Evolutionary conservation across 2,329 filamentous ascomycete genomes (phyloP), one percentile per base, ranked within the genome.

Genomic region (Berkeleyomyces basicola): DNA sequence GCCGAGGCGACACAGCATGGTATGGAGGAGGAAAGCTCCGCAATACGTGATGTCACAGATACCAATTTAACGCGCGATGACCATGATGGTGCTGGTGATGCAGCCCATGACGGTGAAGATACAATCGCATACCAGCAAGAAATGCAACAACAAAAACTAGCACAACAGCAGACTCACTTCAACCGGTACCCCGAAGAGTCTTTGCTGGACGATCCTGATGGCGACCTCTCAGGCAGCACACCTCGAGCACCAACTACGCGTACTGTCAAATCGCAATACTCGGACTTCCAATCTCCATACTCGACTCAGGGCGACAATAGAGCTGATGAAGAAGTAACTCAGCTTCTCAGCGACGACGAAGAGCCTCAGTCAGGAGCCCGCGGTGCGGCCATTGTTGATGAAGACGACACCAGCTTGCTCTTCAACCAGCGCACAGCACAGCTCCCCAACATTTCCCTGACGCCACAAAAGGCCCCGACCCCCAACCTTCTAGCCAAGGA

Each of bases 211-310:
- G 86, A 84, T 63, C 79, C 74, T 47, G 61, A 65, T 33, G 61
- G 58, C 31, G 78, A 80, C 64, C 71, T 87, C 49, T 79, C 80
- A 14, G 82, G 83, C 65, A 88, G 86, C 71, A 91, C 88, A 5
- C 88, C 83, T 53, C 80, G 82, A 7, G 58, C 44, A 7, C 73
- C 77, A 23, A 78, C 77, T 11, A 82, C 77, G 67, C 77, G 76
- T n/a, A 67, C 72, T 55, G 73, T 74, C 40, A 78, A 46, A 46
- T 40, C 77, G 59, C 81, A 87, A 70, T 84, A 85, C 33, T 31
- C 49, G 4, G 78, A 83, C 44, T 84, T 89, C 66, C 81, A 84
- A 39, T 90, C 88, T 0, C 87, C 89, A 0, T 95, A 92, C 72
- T 87, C 93, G 71, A 77, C 92, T 66, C 84, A 83, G 67, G 82